phyloP scores from a whole-genome alignment of 164 flowering plant species.

The Paratinospora sagittata region DNA sequence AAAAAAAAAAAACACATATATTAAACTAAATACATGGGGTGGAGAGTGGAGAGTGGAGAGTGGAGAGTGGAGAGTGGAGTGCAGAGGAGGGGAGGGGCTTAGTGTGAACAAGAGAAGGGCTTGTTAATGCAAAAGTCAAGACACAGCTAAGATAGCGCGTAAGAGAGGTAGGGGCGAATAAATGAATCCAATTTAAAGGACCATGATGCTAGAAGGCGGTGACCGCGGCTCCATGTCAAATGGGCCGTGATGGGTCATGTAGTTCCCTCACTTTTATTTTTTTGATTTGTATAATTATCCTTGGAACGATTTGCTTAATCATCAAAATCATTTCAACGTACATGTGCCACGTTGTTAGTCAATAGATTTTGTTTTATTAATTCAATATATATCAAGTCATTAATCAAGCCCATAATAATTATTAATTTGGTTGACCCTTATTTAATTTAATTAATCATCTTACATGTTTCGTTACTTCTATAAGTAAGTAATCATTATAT shows the following conservation, averaged over 20 bases:
- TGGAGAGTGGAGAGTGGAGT: too few relatives aligned
- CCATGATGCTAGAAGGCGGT: not conserved
- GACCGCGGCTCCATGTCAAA: not conserved
- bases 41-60: too few relatives aligned
- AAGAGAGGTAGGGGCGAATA: not conserved
- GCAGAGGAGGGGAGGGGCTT: not conserved
- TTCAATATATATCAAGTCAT: too few relatives aligned
- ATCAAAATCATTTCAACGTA: too few relatives aligned
- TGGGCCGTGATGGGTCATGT: not conserved
- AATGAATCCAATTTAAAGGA: not conserved
- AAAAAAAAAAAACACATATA: not conserved
- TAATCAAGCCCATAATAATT: too few relatives aligned
- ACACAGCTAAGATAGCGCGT: conserved; percentile 3
- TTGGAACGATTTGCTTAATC: too few relatives aligned
- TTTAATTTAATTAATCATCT: too few relatives aligned
- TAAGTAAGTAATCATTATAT: too few relatives aligned
- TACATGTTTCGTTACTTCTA: too few relatives aligned
- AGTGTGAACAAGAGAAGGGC: not conserved
- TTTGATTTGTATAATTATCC: not conserved
- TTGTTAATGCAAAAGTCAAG: not conserved
- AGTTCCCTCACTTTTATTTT: not conserved
- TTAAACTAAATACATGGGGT: not conserved
- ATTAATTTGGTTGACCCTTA: too few relatives aligned
- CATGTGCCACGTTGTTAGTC: too few relatives aligned
- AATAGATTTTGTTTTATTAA: too few relatives aligned